A percentile compares a stretch with the other conserved stretches of the same genome.
phyloP scores from a whole-genome alignment of 768 basidiomycete species.

The Serendipita vermifera region DNA sequence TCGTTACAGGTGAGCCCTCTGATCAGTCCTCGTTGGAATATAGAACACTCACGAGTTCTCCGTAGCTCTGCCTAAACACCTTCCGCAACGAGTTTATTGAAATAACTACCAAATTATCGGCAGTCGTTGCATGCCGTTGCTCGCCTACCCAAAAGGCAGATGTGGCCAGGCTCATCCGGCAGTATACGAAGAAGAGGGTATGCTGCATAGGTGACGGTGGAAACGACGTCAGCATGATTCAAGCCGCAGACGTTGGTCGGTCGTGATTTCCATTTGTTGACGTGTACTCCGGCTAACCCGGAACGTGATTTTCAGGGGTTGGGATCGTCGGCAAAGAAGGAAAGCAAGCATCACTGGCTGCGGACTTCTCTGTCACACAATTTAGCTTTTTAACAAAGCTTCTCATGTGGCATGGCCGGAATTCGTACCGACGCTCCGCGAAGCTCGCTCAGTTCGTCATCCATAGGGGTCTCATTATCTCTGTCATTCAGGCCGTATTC shows the following conservation, averaged over 20 bases:
- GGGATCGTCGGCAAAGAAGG: slow-evolving; percentile 99
- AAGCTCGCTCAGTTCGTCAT: slow-evolving; percentile 98
- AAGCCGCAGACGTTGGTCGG: slow-evolving; percentile 95
- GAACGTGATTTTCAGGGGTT: slow-evolving; percentile 26
- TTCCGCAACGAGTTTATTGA: slow-evolving; percentile 94
- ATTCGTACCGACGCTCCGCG: slow-evolving; percentile 94
- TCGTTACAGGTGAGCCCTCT: slow-evolving; percentile 63
- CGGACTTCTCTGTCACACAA: slow-evolving; percentile 95
- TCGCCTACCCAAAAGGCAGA: slow-evolving; percentile 99
- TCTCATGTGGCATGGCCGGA: slow-evolving; percentile 95
- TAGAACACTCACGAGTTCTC: background rate
- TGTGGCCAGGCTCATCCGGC: slow-evolving; percentile 84
- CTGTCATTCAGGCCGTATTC: slow-evolving; percentile 95
- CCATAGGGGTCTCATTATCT: slow-evolving; percentile 92
- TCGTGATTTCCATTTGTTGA: slow-evolving; percentile 17
- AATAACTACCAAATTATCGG: slow-evolving; percentile 88
- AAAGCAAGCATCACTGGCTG: slow-evolving; percentile 95
- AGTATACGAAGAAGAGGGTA: slow-evolving; percentile 84
- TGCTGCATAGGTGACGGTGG: slow-evolving; percentile 99
- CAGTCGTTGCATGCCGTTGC: slow-evolving; percentile 94
- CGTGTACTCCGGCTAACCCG: background rate
- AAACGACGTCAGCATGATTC: slow-evolving; percentile 99
- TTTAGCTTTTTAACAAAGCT: slow-evolving; percentile 94
- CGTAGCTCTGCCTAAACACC: slow-evolving; percentile 73
- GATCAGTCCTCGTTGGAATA: background rate